phyloP scores from a whole-genome alignment of 208 protist genomes.

The Acanthamoeba polyphaga region DNA sequence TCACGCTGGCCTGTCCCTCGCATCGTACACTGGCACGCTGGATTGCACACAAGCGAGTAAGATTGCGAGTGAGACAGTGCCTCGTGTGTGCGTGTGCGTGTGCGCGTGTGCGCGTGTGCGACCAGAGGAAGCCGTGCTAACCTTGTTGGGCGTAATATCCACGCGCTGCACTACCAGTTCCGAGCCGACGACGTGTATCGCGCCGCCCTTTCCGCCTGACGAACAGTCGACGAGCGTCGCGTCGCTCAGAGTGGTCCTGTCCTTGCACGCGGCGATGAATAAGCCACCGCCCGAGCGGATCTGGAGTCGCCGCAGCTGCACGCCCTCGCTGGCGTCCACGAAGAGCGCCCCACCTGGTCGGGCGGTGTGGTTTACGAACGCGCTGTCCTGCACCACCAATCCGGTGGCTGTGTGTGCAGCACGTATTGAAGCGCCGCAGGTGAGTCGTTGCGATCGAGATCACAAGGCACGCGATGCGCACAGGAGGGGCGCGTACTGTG shows the following conservation, averaged over 20 bases:
- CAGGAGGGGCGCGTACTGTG: background rate
- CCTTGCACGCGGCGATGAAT: background rate
- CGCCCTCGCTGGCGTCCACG: background rate
- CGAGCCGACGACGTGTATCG: background rate
- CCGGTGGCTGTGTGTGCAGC: background rate
- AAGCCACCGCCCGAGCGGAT: background rate
- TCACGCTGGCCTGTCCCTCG: background rate
- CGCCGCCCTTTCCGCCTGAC: background rate
- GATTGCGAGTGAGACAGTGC: too few relatives aligned
- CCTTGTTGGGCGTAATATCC: background rate
- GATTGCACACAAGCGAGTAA: background rate
- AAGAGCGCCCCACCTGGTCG: background rate
- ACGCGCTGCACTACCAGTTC: conserved; percentile 9
- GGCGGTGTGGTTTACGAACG: background rate
- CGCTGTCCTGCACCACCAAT: background rate
- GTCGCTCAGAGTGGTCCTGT: background rate
- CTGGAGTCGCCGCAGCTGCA: background rate
- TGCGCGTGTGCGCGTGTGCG: background rate
- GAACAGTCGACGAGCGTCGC: background rate
- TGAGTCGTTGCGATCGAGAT: background rate
- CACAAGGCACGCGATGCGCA: background rate
- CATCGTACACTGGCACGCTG: background rate
- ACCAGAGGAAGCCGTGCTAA: background rate
- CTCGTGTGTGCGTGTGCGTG: too few relatives aligned
- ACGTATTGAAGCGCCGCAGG: background rate